Conservation (phyloP, 257 asterid genomes). For the Solanum appendiculatum region DNA sequence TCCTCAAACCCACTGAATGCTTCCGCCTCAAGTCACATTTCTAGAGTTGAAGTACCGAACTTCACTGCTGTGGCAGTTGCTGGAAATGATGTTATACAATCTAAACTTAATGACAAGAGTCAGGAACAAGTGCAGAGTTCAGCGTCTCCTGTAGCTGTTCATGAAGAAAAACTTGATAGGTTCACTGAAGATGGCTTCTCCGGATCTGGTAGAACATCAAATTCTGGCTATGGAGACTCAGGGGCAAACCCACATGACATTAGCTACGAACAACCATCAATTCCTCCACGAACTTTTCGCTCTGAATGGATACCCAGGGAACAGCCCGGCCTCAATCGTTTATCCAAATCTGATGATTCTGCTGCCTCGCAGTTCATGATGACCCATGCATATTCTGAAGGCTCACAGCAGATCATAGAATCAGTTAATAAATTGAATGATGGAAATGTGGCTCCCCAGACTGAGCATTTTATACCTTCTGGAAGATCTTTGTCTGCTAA, state of each 20-base stretch:
- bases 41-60: constrained; percentile 28
- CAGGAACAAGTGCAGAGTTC: constrained; percentile 23
- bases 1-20: constrained; percentile 20
- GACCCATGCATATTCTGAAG: constrained; percentile 40
- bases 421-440: constrained; percentile 28
- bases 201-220: constrained; percentile 19
- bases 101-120: constrained; percentile 24
- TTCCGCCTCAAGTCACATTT: constrained; percentile 10
- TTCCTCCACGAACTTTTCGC: constrained; percentile 49
- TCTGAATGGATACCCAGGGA: constrained; percentile 75
- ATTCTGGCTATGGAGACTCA: constrained; percentile 26
- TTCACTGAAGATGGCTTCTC: constrained; percentile 19
- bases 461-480: constrained; percentile 20
- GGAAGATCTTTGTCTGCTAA: constrained; percentile 12
- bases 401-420: constrained; percentile 40
- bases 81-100: constrained; percentile 17
- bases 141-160: constrained; percentile 19
- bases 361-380: constrained; percentile 42
- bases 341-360: constrained; percentile 71
- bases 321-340: constrained; percentile 51
- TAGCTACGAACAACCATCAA: constrained; percentile 32
- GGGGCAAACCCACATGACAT: constrained; percentile 23
- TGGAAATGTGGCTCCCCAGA: constrained; percentile 21
- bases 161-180: constrained; percentile 28
- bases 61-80: constrained; percentile 17